These are phyloP conservation scores for Lyophyllum shimeji DNA, from an alignment of 768 basidiomycete species.

Conservation along the genomic window DNA sequence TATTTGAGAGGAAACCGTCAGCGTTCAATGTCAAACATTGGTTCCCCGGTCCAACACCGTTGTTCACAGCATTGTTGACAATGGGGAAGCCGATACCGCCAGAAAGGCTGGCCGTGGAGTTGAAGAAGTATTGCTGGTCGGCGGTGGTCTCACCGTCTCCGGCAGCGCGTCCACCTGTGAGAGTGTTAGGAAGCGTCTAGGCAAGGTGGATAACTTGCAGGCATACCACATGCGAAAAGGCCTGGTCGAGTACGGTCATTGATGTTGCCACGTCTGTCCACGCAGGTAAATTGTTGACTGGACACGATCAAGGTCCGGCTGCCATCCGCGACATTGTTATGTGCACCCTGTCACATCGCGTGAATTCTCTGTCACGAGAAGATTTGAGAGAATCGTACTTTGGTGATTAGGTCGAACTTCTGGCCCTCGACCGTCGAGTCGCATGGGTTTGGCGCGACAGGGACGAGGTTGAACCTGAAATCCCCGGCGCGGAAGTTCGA, in stretches of 20 bases:
- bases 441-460: conserved; percentile 25
- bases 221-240: conserved; percentile 25
- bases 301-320: conserved; percentile 28
- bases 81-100: conserved; percentile 19
- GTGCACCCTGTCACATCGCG: conserved; percentile 19
- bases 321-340: conserved; percentile 26
- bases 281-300: conserved; percentile 27
- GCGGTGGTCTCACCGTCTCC: conserved; percentile 27
- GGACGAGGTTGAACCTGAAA: conserved; percentile 31
- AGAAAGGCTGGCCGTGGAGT: conserved; percentile 17
- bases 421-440: conserved; percentile 25
- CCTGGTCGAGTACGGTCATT: conserved; percentile 26
- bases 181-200: too few species aligned
- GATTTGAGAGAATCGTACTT: conserved; percentile 9
- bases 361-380: too few species aligned
- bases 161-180: conserved; percentile 25
- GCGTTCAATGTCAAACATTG: conserved; percentile 22
- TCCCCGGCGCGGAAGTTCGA: conserved; percentile 31
- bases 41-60: conserved; percentile 25
- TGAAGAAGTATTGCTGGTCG: conserved; percentile 28
- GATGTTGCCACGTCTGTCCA: conserved; percentile 24
- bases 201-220: too few species aligned
- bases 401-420: conserved; percentile 32
- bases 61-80: conserved; percentile 20
- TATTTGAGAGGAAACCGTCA: conserved; percentile 26